These are phyloP conservation scores for Batkoa obscura DNA, from an alignment of 371 early-diverging fungal species.

Conservation along the genomic window DNA sequence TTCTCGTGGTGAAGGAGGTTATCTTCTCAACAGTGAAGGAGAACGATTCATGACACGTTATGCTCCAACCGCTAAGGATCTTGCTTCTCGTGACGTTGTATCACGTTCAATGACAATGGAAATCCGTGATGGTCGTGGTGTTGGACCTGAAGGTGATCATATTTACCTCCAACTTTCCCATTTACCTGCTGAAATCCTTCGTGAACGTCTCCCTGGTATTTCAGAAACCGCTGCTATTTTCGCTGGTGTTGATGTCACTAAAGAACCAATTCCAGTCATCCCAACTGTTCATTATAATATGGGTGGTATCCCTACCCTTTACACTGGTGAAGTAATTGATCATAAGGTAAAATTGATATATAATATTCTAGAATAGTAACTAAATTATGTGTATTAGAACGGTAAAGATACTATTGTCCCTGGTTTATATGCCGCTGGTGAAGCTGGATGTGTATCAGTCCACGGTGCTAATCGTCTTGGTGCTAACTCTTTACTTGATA, in stretches of 20 bases:
- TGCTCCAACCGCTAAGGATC: constrained; percentile 94
- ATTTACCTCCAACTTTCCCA: constrained; percentile 90
- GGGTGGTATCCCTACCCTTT: constrained; percentile 96
- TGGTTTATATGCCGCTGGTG: constrained; percentile 90
- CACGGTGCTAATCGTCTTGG: constrained; percentile 97
- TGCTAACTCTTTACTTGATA: constrained; percentile 91
- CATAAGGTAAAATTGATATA: constrained; percentile 33
- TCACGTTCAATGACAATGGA: constrained; percentile 96
- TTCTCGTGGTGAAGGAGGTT: constrained; percentile 91
- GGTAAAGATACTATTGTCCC: constrained; percentile 68
- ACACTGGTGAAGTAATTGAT: constrained; percentile 90
- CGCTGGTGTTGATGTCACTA: constrained; percentile 95
- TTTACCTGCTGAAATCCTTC: constrained; percentile 78
- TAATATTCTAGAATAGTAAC: constrained; percentile 39
- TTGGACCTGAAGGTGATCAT: constrained; percentile 91
- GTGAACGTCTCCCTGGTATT: constrained; percentile 93
- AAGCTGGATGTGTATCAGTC: constrained; percentile 83
- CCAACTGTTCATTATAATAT: constrained; percentile 99
- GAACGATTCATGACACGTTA: constrained; percentile 98
- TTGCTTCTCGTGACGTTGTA: constrained; percentile 95
- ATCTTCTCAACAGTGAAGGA: constrained; percentile 78
- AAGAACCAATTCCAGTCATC: constrained; percentile 97
- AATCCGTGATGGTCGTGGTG: constrained; percentile 93
- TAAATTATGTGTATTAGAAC: constrained; percentile 12
- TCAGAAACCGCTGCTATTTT: constrained; percentile 96